Base-by-base conservation (phyloP, 345 rosid genomes). In the Excoecaria agallocha region DNA sequence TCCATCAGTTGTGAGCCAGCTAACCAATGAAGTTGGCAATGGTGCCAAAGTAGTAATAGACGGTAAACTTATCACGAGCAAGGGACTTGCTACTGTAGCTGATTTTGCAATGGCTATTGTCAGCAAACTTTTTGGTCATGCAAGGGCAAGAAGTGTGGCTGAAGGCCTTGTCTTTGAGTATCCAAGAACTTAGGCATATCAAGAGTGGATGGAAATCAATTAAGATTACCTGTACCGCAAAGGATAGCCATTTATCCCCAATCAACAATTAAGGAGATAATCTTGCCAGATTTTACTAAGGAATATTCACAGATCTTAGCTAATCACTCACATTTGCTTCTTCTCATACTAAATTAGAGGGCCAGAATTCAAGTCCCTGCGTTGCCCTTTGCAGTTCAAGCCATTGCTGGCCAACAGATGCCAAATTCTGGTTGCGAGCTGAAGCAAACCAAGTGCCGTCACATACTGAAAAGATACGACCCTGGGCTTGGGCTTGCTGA, bases 81-180 rank as follows among this genome's bases (percentile, higher is more conserved):
- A 77, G 82, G 98, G 97, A 49, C 90, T 87, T 4, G 85, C 89
- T 38, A 86, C 89, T 12, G 86, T 83, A 35, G 77, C 83, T 19
- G 91, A 89, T 83, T 91, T 92, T 68, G 89, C 93, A 37, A 55
- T 94, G 70, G 87, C 90, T 71, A 87, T 94, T 12, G 85, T 92
- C 25, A 84, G 89, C 81, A 94, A 92, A 82, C 79, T 94, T 72
- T 94, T 94, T 50, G 98, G 97, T 56, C 85, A 92, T 8, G 84
- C 81, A 45, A 92, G 98, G 82, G 93, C 97, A 24, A 89, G 89
- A 74, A 84, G 95, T 57, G 93, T 94, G 54, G 96, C 97, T 7
- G 93, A 91, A 81, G 97, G 97, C 75, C 93, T 94, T 39, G 97
- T 92, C 72, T 85, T 87, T 70, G 91, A 90, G 67, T 92, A 90